Conservation (phyloP, 495 filamentous ascomycete species). For the Cairneyella variabilis region DNA sequence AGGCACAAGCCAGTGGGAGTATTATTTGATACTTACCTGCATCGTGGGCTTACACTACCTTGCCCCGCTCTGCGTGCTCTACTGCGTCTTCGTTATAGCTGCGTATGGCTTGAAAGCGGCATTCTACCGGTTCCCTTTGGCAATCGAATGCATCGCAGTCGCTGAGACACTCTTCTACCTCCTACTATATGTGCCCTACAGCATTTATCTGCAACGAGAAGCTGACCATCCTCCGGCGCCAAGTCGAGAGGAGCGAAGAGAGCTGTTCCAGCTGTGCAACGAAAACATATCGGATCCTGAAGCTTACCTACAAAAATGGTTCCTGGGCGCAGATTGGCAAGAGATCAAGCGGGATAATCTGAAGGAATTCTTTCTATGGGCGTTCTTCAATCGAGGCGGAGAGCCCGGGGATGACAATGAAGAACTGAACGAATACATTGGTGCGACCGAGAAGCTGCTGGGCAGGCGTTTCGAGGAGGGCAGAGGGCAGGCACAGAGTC, state of each 20-base stretch:
- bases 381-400: constrained; percentile 48
- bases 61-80: constrained; percentile 46
- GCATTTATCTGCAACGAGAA: constrained; percentile 40
- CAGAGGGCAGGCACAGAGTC: constrained; percentile 44
- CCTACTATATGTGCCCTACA: constrained; percentile 51
- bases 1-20: constrained; percentile 23
- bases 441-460: constrained; percentile 42
- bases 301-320: constrained; percentile 59
- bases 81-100: constrained; percentile 34
- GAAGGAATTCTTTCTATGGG: constrained; percentile 62
- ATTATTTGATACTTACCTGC: constrained; percentile 26
- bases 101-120: constrained; percentile 27
- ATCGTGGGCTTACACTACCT: constrained; percentile 50
- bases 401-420: constrained; percentile 39
- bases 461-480: constrained; percentile 45
- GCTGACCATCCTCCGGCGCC: constrained; percentile 50
- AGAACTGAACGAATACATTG: constrained; percentile 57
- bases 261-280: constrained; percentile 52
- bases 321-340: constrained; percentile 50
- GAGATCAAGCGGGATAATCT: constrained; percentile 64
- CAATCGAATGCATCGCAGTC: constrained; percentile 22
- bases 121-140: constrained; percentile 25
- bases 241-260: constrained; percentile 33
- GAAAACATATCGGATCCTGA: constrained; percentile 51
- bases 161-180: constrained; percentile 51